Base-by-base conservation (phyloP, 1,284 basidiomycete species). In the Binderoboletus segoi region DNA sequence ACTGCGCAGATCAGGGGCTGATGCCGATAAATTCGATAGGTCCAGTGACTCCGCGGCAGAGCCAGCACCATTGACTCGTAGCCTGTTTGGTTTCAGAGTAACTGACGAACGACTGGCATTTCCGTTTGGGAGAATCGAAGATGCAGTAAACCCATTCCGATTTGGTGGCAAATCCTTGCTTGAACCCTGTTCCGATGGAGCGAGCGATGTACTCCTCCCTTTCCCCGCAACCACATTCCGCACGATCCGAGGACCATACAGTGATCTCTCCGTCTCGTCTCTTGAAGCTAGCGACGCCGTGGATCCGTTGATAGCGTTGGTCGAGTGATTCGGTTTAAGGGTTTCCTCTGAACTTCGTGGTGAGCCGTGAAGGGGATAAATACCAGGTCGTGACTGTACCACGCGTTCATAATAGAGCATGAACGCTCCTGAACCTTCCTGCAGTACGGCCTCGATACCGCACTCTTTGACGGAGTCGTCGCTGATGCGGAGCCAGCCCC, bases 381-480 rank as follows among this genome's bases (percentile, higher is more conserved):
- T 62, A 43, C 59, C 64, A 63, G 56, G 60, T 58, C 56, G 60
- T 53, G 75, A 75, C 61, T 72, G 72, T 62, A 76, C 74, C 41
- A 88, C 84, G 44, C 85, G 81, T 77, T 97, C 94, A 67, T 97
- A 97, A 67, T 94, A 96, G 41, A 96, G 79, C 88, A 97, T 91
- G 70, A 96, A 94, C 48, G 85, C 90, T 42, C 85, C 85, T 16
- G 81, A 78, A 40, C 86, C 86, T 70, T 93, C 89, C 59, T 80
- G 78, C 48, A 93, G 72, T 62, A 94, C 89, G 53, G 79, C 79
- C 72, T 91, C 86, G 48, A 93, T 80, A 30, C 87, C 88, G 38
- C 89, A 87, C 66, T 93, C 90, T 38, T 82, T 79, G 51, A 96
- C 93, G 13, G 83, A 79, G 60, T 93, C 91, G 73, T 97, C 94